A percentile compares a stretch with the other conserved stretches of the same genome.
These are phyloP conservation scores for Zelonia costaricensis DNA, from an alignment of 208 protist genomes.

Conservation along the genomic window DNA sequence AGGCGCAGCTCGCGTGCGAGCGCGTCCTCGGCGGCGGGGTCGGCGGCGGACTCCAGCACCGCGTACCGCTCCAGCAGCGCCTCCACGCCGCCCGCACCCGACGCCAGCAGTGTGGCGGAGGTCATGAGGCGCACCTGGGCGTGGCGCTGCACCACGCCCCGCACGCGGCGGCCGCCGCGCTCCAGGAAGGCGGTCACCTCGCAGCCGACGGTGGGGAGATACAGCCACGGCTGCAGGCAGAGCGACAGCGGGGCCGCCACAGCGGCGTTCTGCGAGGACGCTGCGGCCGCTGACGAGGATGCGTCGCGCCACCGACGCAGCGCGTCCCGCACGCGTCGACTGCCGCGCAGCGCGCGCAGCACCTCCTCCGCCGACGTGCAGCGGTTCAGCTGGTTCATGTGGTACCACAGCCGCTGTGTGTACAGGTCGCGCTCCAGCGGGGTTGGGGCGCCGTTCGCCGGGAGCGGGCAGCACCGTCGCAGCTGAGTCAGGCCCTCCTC, in stretches of 20 bases:
- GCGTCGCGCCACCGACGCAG: constrained; percentile 3
- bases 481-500: constrained; percentile 46
- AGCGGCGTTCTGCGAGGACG: neutral
- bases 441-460: constrained; percentile 72
- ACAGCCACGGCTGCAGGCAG: constrained; percentile 73
- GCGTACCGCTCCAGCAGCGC: constrained; percentile 32
- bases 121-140: constrained; percentile 79
- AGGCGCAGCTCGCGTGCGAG: constrained; percentile 48
- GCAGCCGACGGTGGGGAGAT: constrained; percentile 70
- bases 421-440: constrained; percentile 84
- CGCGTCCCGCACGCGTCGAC: constrained; percentile 39
- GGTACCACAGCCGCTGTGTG: constrained; percentile 64
- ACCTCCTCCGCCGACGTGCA: constrained; percentile 53
- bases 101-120: constrained; percentile 46
- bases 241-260: constrained; percentile 30
- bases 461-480: constrained; percentile 54
- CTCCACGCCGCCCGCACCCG: constrained; percentile 9
- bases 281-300: neutral
- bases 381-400: constrained; percentile 72
- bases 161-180: constrained; percentile 42
- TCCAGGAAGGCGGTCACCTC: constrained; percentile 73
- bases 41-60: constrained; percentile 39
- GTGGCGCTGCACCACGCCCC: constrained; percentile 73
- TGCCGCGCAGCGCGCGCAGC: constrained; percentile 51
- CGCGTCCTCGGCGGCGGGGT: constrained; percentile 48